Conservation (phyloP, 83 land plant species). For the Diphasiastrum complanatum region DNA sequence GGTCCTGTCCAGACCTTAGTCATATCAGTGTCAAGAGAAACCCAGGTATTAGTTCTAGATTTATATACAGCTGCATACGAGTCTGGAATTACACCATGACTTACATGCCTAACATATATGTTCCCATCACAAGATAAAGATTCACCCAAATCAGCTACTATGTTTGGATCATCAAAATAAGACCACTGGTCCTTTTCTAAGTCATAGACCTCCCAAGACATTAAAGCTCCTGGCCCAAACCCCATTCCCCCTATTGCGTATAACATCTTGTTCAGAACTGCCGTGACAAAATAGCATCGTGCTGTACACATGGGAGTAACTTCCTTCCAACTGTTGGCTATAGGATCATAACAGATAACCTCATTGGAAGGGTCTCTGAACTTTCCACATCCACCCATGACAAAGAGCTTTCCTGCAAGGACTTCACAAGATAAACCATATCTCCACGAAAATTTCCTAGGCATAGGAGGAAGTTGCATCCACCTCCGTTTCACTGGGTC, state of each 20-base stretch:
- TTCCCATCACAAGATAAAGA: background rate
- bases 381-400: conserved; percentile 6
- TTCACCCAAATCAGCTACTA: conserved; percentile 6
- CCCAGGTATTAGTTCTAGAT: background rate
- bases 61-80: background rate
- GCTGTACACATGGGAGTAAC: background rate
- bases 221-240: no score
- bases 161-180: background rate
- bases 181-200: background rate
- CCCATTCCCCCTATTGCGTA: conserved; percentile 13
- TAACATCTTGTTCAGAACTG: background rate
- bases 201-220: conserved; percentile 6
- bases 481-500: background rate
- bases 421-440: conserved; percentile 3
- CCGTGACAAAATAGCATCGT: conserved; percentile 6
- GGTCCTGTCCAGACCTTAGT: conserved; percentile 1
- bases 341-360: background rate
- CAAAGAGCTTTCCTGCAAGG: conserved; percentile 1
- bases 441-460: background rate
- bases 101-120: background rate
- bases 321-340: background rate
- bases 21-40: background rate
- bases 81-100: no score
- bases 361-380: background rate
- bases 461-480: conserved; percentile 10